These are phyloP conservation scores for Penicillium steckii DNA, from an alignment of 495 filamentous ascomycete species.

Conservation along the genomic window DNA sequence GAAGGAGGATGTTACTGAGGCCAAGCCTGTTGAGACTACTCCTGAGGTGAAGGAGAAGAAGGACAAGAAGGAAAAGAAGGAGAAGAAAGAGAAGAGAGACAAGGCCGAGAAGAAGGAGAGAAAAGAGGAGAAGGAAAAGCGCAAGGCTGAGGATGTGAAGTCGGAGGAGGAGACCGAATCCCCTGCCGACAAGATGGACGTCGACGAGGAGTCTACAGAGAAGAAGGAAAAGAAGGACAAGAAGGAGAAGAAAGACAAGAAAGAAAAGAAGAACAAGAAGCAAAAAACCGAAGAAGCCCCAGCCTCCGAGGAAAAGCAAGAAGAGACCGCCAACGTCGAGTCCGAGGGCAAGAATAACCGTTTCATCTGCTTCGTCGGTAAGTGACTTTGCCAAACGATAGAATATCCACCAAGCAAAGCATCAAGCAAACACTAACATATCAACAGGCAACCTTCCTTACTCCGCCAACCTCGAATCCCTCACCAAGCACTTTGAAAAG, in stretches of 20 bases:
- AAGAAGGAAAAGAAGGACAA: constrained; percentile 10
- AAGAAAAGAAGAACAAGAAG: constrained; percentile 14
- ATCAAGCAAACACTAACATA: constrained; percentile 9
- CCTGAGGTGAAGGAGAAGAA: constrained; percentile 12
- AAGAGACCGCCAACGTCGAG: constrained; percentile 19
- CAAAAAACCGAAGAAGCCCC: constrained; percentile 8
- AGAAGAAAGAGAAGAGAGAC: constrained; percentile 21
- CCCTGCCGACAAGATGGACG: constrained; percentile 11
- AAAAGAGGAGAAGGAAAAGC: constrained; percentile 13
- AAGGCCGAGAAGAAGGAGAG: constrained; percentile 15
- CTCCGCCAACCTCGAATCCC: constrained; percentile 64
- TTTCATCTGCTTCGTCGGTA: constrained; percentile 86
- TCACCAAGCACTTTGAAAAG: constrained; percentile 73
- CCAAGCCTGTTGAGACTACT: constrained; percentile 4
- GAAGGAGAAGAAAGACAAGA: constrained; percentile 7
- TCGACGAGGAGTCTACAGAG: constrained; percentile 3
- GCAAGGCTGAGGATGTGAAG: constrained; percentile 2
- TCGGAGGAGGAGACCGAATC: constrained; percentile 16
- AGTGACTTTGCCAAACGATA: constrained; percentile 5
- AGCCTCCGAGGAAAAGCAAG: constrained; percentile 16
- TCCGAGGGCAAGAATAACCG: constrained; percentile 49
- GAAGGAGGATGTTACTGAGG: constrained; percentile 14
- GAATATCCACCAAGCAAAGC: background rate
- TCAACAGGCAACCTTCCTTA: constrained; percentile 79
- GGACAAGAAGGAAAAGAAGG: constrained; percentile 17